Base-by-base conservation (phyloP, 768 basidiomycete species). In the Favolaschia claudopus region DNA sequence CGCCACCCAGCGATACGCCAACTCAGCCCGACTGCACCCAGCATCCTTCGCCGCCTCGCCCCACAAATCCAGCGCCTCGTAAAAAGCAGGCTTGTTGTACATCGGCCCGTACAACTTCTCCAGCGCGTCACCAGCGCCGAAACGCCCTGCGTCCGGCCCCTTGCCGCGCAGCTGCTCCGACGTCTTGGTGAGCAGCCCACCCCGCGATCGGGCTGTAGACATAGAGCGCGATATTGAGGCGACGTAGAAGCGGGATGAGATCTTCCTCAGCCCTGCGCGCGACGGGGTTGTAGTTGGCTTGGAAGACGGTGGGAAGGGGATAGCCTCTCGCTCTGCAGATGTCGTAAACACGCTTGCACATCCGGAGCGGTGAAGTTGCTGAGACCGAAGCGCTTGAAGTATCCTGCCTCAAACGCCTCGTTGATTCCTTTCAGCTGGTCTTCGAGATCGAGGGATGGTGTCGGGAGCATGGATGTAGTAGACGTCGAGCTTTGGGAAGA, bases 121-220 rank as follows among this genome's bases (percentile, higher is more conserved):
- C 28, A 45, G 12, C 7, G 1, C 2, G 28, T 31, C 7, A 7
- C 45, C 45, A n/a, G 31, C 17, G 28, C n/a, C 45, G 29, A 46
- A 46, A 20, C 45, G 45, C 10, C 45, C 45, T 1, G 45, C 45
- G 28, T 13, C 45, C 45, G 19, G 19, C 14, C 31, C n/a, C 19
- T 32, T 12, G 9, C 34, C 45, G n/a, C 45, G 45, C 31, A 46
- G 45, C 31, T n/a, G n/a, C 45, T 28, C 25, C 17, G 31, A 19
- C 14, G n/a, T 46, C n/a, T 46, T 46, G 17, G 45, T 46, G 10
- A 46, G 19, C 17, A 46, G 45, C 9, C 45, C 45, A 32, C 45
- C 45, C 9, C 29, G n/a, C 45, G n/a, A 46, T 46, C 19, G 45
- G 45, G 45, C 45, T 46, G 45, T 46, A 46, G 28, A 46, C 24